Percentiles rank a stretch among this genome's conserved stretches.
Evolutionary conservation across 331 rosid species (phyloP).

Genomic region (Saraca asoca): DNA sequence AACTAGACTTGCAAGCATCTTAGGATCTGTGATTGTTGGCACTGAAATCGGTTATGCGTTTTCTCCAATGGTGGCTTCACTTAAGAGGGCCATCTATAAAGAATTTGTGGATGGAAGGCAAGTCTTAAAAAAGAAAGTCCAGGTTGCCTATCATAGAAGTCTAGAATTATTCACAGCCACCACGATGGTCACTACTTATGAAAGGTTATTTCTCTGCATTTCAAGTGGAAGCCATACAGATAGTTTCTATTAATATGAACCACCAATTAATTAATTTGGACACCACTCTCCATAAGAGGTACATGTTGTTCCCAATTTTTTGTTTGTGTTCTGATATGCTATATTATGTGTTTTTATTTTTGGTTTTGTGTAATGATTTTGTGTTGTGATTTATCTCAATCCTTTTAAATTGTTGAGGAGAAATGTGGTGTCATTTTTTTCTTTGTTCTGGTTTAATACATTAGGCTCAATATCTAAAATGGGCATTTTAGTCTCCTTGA

Average conservation of each 20-base stretch:
- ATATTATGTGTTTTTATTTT: no score
- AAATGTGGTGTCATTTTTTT: no score
- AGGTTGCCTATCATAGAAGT: conserved; percentile 61
- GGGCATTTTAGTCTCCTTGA: no score
- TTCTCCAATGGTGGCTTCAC: conserved; percentile 58
- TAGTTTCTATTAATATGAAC: conserved; percentile 45
- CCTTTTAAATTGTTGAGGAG: no score
- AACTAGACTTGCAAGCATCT: conserved; percentile 68
- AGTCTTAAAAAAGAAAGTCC: conserved; percentile 54
- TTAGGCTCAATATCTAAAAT: no score
- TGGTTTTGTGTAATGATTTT: no score
- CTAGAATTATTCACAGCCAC: conserved; percentile 66
- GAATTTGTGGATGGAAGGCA: conserved; percentile 46
- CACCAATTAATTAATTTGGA: conserved; percentile 4
- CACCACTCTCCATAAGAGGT: no score
- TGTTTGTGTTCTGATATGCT: no score
- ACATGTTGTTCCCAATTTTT: no score
- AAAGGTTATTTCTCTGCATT: conserved; percentile 74
- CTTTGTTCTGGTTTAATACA: no score
- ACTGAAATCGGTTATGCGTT: conserved; percentile 62
- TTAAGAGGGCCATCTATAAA: conserved; percentile 48
- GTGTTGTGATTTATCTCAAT: no score
- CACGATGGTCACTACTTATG: conserved; percentile 70
- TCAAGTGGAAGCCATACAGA: conserved; percentile 38
- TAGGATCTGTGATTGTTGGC: conserved; percentile 59